Evolutionary conservation across 179 eudicot species (phyloP), one percentile per base, ranked within the genome.

Genomic region (Nepenthes alata): DNA sequence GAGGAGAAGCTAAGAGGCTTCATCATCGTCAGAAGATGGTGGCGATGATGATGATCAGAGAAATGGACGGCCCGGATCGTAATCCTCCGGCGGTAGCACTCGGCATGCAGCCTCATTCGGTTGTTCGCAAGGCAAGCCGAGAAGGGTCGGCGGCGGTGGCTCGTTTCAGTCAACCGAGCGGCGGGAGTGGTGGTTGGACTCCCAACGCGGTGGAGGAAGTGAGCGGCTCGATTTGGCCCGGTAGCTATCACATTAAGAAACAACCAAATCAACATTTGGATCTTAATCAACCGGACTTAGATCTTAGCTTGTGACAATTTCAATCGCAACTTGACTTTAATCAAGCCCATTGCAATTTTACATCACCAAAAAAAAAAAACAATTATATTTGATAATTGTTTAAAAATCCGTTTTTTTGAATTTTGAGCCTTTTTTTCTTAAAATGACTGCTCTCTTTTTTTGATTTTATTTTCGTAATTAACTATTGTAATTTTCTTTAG

Each of bases 1-100:
- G 68, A 65, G 68, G 68, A n/a, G 68, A 61, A 4, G 68, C 61
- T 13, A 65, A 58, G 38, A 65, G 68, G 9, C 10, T 38, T 25
- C 66, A 53, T 7, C 39, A 54, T 6, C 10, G 11, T 11, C 53
- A 65, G 5, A 47, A 58, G 11, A 8, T 10, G 11, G 48, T 37
- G 48, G 11, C 13, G 48, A 25, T 25, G 25, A 25, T 25, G 25
- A 25, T 25, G 25, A 25, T 25, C 1, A 44, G 5, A 0, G 5
- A 11, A 47, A 65, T 55, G 68, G 13, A 47, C 41, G 37, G 52
- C 14, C 65, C 68, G 5, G 11, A 37, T 39, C 49, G 15, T 6
- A 51, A 35, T 50, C n/a, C n/a, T 3, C 25, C 25, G 0, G 25
- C 25, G 25, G 51, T 47, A 35, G 14, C 68, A 47, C 13, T 65